Evolutionary conservation across 805 yeast species (phyloP), one percentile per base, ranked within the genome.

Genomic region (Lipomyces kockii): DNA sequence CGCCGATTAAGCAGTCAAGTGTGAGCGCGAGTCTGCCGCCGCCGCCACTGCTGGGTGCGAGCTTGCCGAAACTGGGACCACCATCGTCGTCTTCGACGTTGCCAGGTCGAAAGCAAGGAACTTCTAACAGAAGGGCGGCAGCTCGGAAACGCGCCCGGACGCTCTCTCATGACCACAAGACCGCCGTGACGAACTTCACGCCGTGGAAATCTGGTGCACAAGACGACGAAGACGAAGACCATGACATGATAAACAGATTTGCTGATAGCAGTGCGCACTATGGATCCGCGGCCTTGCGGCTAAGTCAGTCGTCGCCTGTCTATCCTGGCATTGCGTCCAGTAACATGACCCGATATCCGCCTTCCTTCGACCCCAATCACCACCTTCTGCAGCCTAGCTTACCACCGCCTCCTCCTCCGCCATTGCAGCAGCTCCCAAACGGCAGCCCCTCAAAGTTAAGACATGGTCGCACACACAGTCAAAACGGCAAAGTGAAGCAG

Each of bases 251-350:
- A 43, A 25, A 39, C 61, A 11, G 52, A 29, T 25, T 55, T n/a
- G 11, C 25, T 29, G 43, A 25, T 17, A 29, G 55, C 60, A 32
- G 37, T 27, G 29, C 53, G 5, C 22, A 29, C 32, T 62, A 34
- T 29, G 49, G 43, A n/a, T 55, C 65, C 9, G 14, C 52, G 34
- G 25, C 53, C 43, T 56, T 68, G 58, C 59, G 72, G 17, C 68
- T 69, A 9, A 61, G 46, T 17, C 72, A 69, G 52, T 69, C 72
- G 1, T 69, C 72, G 22, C 72, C 72, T 0, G 66, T 69, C 43
- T 69, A 67, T 43, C 72, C 72, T 8, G 71, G 70, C 17, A 32
- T 61, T 9, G 61, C 60, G 32, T 35, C 60, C 51, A 20, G 20
- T 32, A 58, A 22, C 7, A 52, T 52, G 55, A 52, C 55, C 17